Conservation (phyloP, 1,284 basidiomycete genomes). For the Acaromyces ingoldii region DNA sequence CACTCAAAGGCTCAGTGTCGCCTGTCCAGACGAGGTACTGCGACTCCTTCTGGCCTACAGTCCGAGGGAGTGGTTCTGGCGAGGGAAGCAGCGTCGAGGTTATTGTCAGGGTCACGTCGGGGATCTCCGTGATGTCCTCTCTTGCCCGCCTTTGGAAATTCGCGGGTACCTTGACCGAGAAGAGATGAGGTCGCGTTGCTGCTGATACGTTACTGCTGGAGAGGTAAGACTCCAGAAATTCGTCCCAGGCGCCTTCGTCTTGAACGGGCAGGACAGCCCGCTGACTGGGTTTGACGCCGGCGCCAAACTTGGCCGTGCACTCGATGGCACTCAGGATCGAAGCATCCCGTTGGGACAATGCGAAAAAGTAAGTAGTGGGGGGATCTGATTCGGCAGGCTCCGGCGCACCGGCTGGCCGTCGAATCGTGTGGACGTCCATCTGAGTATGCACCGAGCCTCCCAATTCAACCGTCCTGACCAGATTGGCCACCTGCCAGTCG, state of each 20-base stretch:
- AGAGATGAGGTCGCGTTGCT: slow-evolving; percentile 3
- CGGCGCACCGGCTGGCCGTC: too few species aligned
- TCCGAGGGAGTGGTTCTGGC: slow-evolving; percentile 64
- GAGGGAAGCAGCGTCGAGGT: not conserved
- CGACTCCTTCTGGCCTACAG: slow-evolving; percentile 70
- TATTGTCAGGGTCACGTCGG: not conserved
- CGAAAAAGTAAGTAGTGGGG: slow-evolving; percentile 2
- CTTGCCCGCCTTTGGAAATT: not conserved
- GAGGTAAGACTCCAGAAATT: not conserved
- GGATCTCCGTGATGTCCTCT: not conserved
- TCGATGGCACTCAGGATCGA: not conserved
- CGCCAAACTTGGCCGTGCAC: slow-evolving; percentile 6
- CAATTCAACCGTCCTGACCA: slow-evolving; percentile 1
- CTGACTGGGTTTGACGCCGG: slow-evolving; percentile 5
- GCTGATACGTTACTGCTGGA: not conserved
- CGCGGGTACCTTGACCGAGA: slow-evolving; percentile 4
- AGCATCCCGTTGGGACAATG: not conserved
- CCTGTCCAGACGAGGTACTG: slow-evolving; percentile 74
- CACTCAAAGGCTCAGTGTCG: slow-evolving; percentile 71
- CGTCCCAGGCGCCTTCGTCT: not conserved
- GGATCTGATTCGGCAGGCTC: not conserved
- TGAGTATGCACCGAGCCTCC: not conserved
- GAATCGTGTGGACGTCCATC: not conserved
- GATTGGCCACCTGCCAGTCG: slow-evolving; percentile 1
- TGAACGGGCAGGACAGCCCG: slow-evolving; percentile 4